phyloP scores from a whole-genome alignment of 2,329 filamentous ascomycete species.

The Colletotrichum caudatum region DNA sequence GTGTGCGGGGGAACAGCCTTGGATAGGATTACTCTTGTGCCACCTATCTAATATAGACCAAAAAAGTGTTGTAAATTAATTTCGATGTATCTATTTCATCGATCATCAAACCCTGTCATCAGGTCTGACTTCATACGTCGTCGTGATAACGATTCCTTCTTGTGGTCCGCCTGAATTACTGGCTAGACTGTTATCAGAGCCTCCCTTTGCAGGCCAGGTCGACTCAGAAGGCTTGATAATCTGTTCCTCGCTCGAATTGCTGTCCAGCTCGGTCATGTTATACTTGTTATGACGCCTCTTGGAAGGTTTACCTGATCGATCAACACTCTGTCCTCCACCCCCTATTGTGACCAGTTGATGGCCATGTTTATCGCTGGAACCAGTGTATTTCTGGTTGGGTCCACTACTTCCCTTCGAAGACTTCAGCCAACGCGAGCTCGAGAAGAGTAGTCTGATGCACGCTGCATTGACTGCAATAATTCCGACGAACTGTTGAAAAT shows the following conservation, averaged over 20 bases:
- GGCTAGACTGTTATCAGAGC: constrained; percentile 3
- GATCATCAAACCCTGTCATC: constrained; percentile 5
- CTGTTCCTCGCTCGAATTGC: constrained; percentile 50
- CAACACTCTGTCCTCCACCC: constrained; percentile 40
- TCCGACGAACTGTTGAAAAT: constrained; percentile 53
- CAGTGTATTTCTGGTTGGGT: constrained; percentile 43
- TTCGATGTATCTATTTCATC: neutral
- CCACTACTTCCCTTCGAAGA: constrained; percentile 50
- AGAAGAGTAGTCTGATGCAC: constrained; percentile 56
- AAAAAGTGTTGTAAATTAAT: no score
- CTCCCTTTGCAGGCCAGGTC: neutral
- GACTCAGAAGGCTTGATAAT: constrained; percentile 46
- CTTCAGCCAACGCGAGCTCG: constrained; percentile 49
- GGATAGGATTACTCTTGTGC: no score
- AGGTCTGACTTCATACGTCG: constrained; percentile 28
- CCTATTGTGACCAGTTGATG: constrained; percentile 47
- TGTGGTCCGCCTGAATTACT: constrained; percentile 23
- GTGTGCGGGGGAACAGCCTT: no score
- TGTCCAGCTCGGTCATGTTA: constrained; percentile 44
- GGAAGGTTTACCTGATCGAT: constrained; percentile 19
- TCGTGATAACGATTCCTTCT: constrained; percentile 28
- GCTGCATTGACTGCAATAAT: constrained; percentile 58
- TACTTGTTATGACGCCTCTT: constrained; percentile 34
- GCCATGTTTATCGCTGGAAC: constrained; percentile 45
- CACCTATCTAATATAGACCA: no score